phyloP scores from a whole-genome alignment of 495 filamentous ascomycete genomes.

The Xylaria flabelliformis region DNA sequence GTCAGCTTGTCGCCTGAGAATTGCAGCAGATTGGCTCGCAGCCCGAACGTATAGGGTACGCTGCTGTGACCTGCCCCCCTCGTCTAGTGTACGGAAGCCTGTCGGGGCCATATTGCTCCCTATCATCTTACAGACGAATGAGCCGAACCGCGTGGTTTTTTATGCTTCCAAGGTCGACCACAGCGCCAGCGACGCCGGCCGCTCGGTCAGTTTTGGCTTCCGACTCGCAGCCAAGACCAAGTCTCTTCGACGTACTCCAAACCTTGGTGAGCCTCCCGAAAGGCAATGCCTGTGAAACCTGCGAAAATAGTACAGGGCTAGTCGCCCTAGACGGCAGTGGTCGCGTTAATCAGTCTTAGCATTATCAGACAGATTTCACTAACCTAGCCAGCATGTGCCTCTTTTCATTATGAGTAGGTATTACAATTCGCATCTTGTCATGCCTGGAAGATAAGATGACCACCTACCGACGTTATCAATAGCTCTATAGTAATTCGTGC shows the following conservation, averaged over 20 bases:
- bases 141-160: conserved; percentile 15
- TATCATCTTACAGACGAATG: conserved; percentile 10
- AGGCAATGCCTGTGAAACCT: neutral
- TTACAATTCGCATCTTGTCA: conserved; percentile 30
- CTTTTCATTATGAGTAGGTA: conserved; percentile 13
- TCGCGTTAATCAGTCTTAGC: conserved; percentile 21
- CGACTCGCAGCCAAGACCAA: conserved; percentile 35
- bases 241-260: conserved; percentile 30
- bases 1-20: conserved; percentile 31
- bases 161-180: neutral
- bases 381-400: conserved; percentile 12
- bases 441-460: conserved; percentile 40
- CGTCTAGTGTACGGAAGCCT: conserved; percentile 2
- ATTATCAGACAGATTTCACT: conserved; percentile 27
- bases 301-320: conserved; percentile 12
- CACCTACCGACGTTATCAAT: conserved; percentile 39
- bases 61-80: conserved; percentile 13
- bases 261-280: conserved; percentile 21
- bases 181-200: neutral
- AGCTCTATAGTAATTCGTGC: conserved; percentile 38
- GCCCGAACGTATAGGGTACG: conserved; percentile 30
- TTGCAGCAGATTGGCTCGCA: conserved; percentile 29
- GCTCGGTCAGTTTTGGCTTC: conserved; percentile 29
- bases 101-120: conserved; percentile 8
- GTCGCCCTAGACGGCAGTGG: conserved; percentile 19